Evolutionary conservation across 805 yeast species (phyloP), one percentile per base, ranked within the genome.

Genomic region (Maudiozyma pseudohumilis): DNA sequence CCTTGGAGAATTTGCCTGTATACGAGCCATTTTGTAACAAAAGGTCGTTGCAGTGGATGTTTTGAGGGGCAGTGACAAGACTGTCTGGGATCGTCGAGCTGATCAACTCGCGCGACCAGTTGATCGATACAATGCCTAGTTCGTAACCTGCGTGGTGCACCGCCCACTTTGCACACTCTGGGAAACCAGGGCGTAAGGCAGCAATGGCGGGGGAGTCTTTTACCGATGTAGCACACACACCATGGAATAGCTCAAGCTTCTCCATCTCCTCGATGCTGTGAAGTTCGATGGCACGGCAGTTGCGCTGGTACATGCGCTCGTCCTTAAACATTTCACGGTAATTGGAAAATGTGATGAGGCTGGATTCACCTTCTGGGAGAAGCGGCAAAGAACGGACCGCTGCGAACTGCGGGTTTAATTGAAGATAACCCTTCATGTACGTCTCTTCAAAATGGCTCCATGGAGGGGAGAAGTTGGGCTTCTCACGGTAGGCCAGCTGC

Each of bases 51-150:
- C 62, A 57, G 38, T 40, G 45, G 6, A 53, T 46, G 18, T 50
- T 42, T n/a, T n/a, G n/a, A 2, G 38, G 29, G 8, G 27, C 17
- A 5, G 37, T 29, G 4, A 48, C 31, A 2, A 19, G 11, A 5
- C 35, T 34, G 4, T 15, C 25, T 10, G 39, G 48, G 8, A 53
- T 36, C 5, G 49, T 29, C n/a, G 36, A 30, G 21, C 38, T 34
- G 11, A 57, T 56, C 31, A 57, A 54, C 28, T 54, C 56, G 13
- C 34, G 33, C 11, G 58, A 55, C 62, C 62, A 57, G 38, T 56
- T 56, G 6, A 57, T 43, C 1, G 61, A 56, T 6, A 57, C 18
- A 22, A 41, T 11, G 15, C 30, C 26, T 11, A 18, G 9, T 9
- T 34, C 13, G n/a, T n/a, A n/a, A n/a, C n/a, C n/a, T n/a, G n/a